These are phyloP conservation scores for Lepidium didymum DNA, from an alignment of 345 rosid genomes.

Conservation along the genomic window DNA sequence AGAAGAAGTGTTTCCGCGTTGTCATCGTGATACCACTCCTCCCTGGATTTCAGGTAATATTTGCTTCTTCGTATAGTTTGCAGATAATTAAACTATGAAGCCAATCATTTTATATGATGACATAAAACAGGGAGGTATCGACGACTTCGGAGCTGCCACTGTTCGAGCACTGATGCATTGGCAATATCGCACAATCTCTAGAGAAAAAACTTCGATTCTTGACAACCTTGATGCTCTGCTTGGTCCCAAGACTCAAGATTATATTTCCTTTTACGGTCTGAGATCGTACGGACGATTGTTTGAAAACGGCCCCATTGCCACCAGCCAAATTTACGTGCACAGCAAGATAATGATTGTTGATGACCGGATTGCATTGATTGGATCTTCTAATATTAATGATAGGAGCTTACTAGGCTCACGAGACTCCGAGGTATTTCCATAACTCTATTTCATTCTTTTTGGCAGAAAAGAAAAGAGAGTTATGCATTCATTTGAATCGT, in stretches of 20 bases:
- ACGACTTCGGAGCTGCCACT: conserved; percentile 90
- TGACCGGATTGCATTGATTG: conserved; percentile 56
- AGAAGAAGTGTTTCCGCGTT: conserved; percentile 57
- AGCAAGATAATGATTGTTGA: conserved; percentile 89
- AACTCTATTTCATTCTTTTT: neutral
- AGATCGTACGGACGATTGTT: conserved; percentile 69
- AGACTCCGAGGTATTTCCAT: conserved; percentile 72
- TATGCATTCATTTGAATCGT: neutral
- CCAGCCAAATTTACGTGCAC: conserved; percentile 96
- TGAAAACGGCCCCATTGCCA: conserved; percentile 60
- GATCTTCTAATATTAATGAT: conserved; percentile 88
- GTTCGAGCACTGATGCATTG: conserved; percentile 93
- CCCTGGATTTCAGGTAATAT: conserved; percentile 87
- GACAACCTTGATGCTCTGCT: conserved; percentile 46
- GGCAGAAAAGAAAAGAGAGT: neutral
- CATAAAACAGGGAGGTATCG: conserved; percentile 63
- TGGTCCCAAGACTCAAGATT: conserved; percentile 60
- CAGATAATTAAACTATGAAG: neutral
- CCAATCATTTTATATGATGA: neutral
- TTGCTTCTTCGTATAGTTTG: neutral
- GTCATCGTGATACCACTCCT: conserved; percentile 75
- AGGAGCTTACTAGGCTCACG: conserved; percentile 92
- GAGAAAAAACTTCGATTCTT: conserved; percentile 68
- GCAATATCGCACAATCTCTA: conserved; percentile 84
- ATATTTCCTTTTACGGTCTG: conserved; percentile 81